Evolutionary conservation across 2,329 filamentous ascomycete genomes (phyloP).

Genomic region (Alternaria dauci): DNA sequence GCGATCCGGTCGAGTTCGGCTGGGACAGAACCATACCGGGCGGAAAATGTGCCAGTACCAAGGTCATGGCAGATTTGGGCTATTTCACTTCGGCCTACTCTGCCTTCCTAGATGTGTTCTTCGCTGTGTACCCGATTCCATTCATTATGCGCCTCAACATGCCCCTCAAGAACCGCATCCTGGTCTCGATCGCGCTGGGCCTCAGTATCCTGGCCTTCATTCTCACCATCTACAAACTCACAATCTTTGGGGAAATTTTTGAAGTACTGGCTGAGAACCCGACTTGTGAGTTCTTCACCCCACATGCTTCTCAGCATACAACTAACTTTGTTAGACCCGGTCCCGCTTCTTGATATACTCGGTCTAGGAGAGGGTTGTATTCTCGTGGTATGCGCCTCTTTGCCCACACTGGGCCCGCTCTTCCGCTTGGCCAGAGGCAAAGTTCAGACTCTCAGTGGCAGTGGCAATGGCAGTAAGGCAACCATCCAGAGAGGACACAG

Average conservation of each 20-base stretch:
- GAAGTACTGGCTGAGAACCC: background rate
- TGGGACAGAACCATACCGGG: background rate
- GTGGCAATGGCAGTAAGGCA: background rate
- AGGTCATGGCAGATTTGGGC: slow-evolving; percentile 2
- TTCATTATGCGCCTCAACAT: slow-evolving; percentile 1
- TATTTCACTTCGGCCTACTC: slow-evolving; percentile 1
- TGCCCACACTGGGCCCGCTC: slow-evolving; percentile 1
- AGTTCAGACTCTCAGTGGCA: slow-evolving; percentile 2
- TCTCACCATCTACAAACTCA: slow-evolving; percentile 5
- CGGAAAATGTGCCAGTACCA: background rate
- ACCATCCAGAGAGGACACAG: background rate
- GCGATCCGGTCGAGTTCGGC: background rate
- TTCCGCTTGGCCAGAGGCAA: background rate
- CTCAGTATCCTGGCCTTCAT: background rate
- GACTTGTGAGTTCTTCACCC: background rate
- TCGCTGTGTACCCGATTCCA: background rate
- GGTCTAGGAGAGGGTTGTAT: slow-evolving; percentile 1
- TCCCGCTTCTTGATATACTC: slow-evolving; percentile 1
- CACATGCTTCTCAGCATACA: background rate
- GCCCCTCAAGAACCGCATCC: background rate
- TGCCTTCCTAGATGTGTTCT: background rate
- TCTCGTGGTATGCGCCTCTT: background rate
- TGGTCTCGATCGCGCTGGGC: slow-evolving; percentile 1
- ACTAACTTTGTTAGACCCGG: background rate
- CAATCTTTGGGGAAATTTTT: background rate